Conservation (phyloP, 768 basidiomycete genomes). For the Mrakia gelida region DNA sequence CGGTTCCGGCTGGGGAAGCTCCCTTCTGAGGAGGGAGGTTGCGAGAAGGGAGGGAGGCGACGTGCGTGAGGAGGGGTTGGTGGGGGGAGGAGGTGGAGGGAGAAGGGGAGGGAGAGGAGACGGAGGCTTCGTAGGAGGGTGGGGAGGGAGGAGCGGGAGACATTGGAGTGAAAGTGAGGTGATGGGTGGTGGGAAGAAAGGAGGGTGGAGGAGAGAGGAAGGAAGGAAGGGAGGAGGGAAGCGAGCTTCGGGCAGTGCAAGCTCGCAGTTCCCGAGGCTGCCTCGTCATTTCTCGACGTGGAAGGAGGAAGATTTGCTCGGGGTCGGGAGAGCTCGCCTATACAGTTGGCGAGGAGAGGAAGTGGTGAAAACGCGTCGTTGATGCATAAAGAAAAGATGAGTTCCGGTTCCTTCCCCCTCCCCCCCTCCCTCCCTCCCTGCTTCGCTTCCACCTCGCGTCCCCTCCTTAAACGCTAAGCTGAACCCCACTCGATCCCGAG, state of each 20-base stretch:
- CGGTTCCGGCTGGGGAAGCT: not conserved
- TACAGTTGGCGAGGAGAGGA: too few relatives aligned
- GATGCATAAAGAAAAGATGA: too few relatives aligned
- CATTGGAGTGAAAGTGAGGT: not conserved
- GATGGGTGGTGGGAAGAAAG: not conserved
- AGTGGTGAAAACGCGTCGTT: too few relatives aligned
- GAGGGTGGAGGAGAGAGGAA: not conserved
- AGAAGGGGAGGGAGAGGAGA: not conserved
- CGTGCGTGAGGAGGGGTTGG: not conserved
- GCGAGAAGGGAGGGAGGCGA: not conserved
- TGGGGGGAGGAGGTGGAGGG: not conserved
- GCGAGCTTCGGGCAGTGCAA: not conserved
- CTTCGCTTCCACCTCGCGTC: too few relatives aligned
- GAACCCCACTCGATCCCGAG: constrained; percentile 45
- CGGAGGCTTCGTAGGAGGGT: constrained; percentile 3
- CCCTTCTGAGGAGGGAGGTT: not conserved
- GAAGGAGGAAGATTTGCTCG: too few relatives aligned
- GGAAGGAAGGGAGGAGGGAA: not conserved
- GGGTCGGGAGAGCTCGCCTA: too few relatives aligned
- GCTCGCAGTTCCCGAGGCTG: too few relatives aligned
- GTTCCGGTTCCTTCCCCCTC: too few relatives aligned
- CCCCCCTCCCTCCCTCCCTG: too few relatives aligned
- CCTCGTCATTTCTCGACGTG: too few relatives aligned
- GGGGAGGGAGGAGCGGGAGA: constrained; percentile 3
- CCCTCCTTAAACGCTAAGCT: constrained; percentile 44